phyloP scores from a whole-genome alignment of 2,329 filamentous ascomycete genomes.

The Calonectria pauciramosa region DNA sequence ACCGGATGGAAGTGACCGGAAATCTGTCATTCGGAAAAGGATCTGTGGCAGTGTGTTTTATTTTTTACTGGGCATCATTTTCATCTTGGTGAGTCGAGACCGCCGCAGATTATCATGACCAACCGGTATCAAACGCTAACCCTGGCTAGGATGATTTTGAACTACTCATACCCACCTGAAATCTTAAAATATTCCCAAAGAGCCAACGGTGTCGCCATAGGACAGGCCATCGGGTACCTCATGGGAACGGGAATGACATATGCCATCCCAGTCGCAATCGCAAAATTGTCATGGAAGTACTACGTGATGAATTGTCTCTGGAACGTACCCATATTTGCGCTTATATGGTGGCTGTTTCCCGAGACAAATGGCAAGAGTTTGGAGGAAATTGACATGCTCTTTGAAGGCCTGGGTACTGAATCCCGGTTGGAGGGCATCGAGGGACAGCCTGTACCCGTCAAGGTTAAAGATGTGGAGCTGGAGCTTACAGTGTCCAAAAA shows the following conservation, averaged over 20 bases:
- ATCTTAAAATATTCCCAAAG: constrained; percentile 1
- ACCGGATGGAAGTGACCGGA: background rate
- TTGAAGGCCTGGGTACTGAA: background rate
- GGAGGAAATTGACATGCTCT: constrained; percentile 1
- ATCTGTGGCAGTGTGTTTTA: constrained; percentile 1
- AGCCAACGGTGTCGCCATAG: background rate
- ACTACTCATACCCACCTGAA: background rate
- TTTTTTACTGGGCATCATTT: constrained; percentile 5
- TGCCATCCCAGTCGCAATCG: background rate
- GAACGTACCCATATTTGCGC: background rate
- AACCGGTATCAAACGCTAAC: background rate
- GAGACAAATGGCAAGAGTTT: constrained; percentile 5
- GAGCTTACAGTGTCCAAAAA: background rate
- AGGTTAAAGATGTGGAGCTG: background rate
- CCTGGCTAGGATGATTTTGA: background rate
- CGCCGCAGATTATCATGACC: too few species aligned
- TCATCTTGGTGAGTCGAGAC: background rate
- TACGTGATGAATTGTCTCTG: background rate
- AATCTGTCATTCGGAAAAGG: background rate
- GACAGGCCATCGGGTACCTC: constrained; percentile 1
- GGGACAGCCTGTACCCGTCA: background rate
- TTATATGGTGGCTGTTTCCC: background rate
- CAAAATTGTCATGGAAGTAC: background rate
- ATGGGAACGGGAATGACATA: background rate
- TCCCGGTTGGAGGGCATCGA: background rate